A percentile compares a stretch with the other conserved stretches of the same genome.
These are phyloP conservation scores for Anthracocystis panici-leucophaei DNA, from an alignment of 1,284 basidiomycete species.

Conservation along the genomic window DNA sequence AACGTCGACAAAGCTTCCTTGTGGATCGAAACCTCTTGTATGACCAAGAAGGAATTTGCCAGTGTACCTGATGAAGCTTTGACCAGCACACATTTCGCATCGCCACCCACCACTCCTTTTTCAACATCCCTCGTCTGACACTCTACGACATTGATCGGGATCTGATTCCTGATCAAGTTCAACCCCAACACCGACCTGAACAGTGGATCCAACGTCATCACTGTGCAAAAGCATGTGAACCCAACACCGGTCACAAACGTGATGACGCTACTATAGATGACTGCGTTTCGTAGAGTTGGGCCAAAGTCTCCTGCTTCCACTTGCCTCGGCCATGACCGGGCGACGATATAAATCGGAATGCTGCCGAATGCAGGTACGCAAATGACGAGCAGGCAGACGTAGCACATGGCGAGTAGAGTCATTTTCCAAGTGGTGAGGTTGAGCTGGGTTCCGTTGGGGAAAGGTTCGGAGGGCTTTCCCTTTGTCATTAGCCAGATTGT, in stretches of 20 bases:
- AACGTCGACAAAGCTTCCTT: too few species aligned
- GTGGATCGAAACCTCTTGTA: too few species aligned
- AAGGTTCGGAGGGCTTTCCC: neutral
- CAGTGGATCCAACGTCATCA: constrained; percentile 12
- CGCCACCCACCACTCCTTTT: too few species aligned
- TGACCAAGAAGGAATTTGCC: too few species aligned
- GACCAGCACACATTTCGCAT: too few species aligned
- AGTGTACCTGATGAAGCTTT: too few species aligned
- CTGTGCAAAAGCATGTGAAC: constrained; percentile 4
- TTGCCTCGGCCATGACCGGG: neutral
- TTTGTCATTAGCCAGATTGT: constrained; percentile 1
- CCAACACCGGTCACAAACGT: neutral
- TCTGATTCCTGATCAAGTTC: constrained; percentile 5
- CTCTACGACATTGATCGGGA: constrained; percentile 3
- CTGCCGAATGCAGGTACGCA: neutral
- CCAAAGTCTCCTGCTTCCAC: neutral
- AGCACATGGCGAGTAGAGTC: constrained; percentile 9
- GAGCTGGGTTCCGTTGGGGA: neutral
- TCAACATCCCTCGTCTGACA: too few species aligned
- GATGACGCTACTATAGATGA: constrained; percentile 1
- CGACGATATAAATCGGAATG: constrained; percentile 3
- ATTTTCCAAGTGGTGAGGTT: constrained; percentile 15
- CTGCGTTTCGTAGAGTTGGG: neutral
- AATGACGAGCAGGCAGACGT: constrained; percentile 1
- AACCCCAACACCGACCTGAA: constrained; percentile 13